These are phyloP conservation scores for Colletotrichum incanum DNA, from an alignment of 2,329 filamentous ascomycete species.

Conservation along the genomic window DNA sequence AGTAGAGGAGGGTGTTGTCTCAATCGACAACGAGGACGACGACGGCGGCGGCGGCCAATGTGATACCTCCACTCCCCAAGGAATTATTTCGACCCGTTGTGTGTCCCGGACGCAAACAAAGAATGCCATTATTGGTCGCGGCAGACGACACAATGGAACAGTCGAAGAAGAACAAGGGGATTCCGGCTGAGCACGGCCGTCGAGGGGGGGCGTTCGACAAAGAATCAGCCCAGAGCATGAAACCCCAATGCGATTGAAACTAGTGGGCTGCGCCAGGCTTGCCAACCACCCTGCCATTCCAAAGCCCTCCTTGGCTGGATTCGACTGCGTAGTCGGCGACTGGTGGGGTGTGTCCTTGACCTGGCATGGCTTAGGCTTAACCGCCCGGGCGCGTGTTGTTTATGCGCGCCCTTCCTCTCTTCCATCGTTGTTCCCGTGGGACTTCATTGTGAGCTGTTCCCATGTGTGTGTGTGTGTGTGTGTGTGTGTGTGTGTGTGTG, in stretches of 20 bases:
- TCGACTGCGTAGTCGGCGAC: not conserved
- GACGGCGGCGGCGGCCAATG: constrained; percentile 1
- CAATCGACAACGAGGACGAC: constrained; percentile 11
- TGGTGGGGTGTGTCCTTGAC: constrained; percentile 4
- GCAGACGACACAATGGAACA: constrained; percentile 10
- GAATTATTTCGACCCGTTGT: not conserved
- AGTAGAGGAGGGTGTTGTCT: not conserved
- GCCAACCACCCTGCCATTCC: constrained; percentile 29
- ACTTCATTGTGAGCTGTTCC: not conserved
- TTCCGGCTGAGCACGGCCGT: constrained; percentile 36
- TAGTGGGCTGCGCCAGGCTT: constrained; percentile 33
- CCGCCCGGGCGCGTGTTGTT: constrained; percentile 28
- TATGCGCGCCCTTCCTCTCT: constrained; percentile 14
- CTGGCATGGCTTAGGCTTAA: constrained; percentile 35
- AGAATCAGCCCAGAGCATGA: constrained; percentile 35
- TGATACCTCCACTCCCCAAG: not conserved
- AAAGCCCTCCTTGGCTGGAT: not conserved
- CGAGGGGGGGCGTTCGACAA: constrained; percentile 16
- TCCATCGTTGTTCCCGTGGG: not conserved
- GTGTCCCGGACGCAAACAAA: constrained; percentile 29
- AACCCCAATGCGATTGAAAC: constrained; percentile 41
- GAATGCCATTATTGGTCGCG: constrained; percentile 14
- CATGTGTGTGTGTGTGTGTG: not conserved
- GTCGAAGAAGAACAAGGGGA: constrained; percentile 5
- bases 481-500: not conserved